Base-by-base conservation (phyloP, 352 stramenopile genomes). In the Sclerospora graminicola region DNA sequence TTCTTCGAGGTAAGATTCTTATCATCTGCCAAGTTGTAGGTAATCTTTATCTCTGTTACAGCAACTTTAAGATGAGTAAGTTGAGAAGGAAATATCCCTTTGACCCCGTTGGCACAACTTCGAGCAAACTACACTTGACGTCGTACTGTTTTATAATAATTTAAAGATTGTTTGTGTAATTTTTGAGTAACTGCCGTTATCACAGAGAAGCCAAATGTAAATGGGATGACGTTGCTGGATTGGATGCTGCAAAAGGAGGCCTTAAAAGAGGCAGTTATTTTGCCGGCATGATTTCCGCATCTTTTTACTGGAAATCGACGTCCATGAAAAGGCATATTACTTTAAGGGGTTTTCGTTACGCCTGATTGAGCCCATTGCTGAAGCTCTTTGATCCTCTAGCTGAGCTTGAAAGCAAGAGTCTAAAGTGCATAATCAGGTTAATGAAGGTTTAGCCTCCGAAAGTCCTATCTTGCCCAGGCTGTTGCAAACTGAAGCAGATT, bases 221-320 rank as follows among this genome's bases (percentile, higher is more conserved):
- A 48, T 97, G 89, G 89, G 86, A 97, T 19, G 96, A 99, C 56
- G 95, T 99, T 13, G 96, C 96, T 20, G 96, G 96, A 31, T 63
- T 99, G 18, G 93, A 97, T 35, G 70, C 73, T 27, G 96, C 96
- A 0, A 99, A n/a, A 99, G 57, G 91, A 98, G 23, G 86, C 91
- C n/a, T 59, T 99, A n/a, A 98, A 99, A 59, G 96, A 99, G 60
- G 95, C 94, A n/a, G 94, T 98, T 7, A 98, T 98, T 45, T 64
- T 99, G 24, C 95, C 96, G 16, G 78, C 81, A 4, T 69, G 82
- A 13, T 98, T 99, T 58, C 96, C 96, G n/a, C 93, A 99, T 63
- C 71, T 99, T 2, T 99, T 99, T 64, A 97, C 85, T 8, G 82
- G 83, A 1, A 93, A 90, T 46, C 76, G 77, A 2, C 66, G 76